Base-by-base conservation (phyloP, 768 basidiomycete species). In the Erythrobasidium yunnanense region DNA sequence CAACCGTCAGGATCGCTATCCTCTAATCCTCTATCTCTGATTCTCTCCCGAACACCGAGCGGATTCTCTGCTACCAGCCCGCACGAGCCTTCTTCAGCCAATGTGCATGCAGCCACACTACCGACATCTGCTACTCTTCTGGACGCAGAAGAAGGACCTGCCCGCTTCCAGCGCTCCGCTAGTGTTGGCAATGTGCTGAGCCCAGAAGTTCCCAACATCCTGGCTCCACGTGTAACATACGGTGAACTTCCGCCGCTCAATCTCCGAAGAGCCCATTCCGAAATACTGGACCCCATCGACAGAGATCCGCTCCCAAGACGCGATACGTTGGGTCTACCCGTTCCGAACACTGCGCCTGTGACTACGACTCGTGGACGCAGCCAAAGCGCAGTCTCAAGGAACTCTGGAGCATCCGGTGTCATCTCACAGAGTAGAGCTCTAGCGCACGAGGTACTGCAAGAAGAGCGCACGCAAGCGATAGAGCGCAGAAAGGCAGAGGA, bases 371-470 rank as follows among this genome's bases (percentile, higher is more conserved):
- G 60, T 20, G 60, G 33, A 8, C 20, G 60, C 17, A 63, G 60
- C 32, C 22, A 15, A 5, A 63, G 46, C 47, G 30, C 15, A 32
- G 47, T 49, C 2, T 49, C 60, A 11, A 25, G 47, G 29, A 13
- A 2, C 2, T 51, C 45, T 13, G 27, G 6, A 25, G 11, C 38
- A 6, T 50, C 7, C 3, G 47, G 29, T 11, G 60, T 30, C 46
- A 35, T 63, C 18, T 63, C 60, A 20, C 60, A 63, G 22, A 63
- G 20, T 38, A 29, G 47, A 4, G 60, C 60, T 18, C 22, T 63
- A 2, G 60, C 60, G 20, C 60, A 63, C 38, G 60, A 63, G 30
- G 60, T 49, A 4, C 32, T 63, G n/a, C 29, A 46, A n/a, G 60
- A 63, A 27, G 46, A 63, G 49, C 45, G 47, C 5, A 32, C 15